A percentile compares a stretch with the other conserved stretches of the same genome.
Evolutionary conservation across 371 early-diverging fungal species (phyloP).

Genomic region (Actinomucor elegans): DNA sequence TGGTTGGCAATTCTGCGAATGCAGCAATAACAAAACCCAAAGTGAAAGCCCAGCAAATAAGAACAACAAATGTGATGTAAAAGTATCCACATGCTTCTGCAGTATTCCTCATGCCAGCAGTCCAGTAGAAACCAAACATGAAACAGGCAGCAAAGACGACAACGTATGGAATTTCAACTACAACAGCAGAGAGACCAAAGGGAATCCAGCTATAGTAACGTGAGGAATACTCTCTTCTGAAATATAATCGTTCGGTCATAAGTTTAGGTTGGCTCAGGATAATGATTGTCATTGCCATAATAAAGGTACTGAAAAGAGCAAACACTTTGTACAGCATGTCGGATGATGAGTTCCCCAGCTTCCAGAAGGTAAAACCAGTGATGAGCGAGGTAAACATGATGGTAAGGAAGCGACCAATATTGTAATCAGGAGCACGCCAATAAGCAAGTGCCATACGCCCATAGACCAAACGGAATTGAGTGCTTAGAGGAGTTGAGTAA

Average conservation of each 20-base stretch:
- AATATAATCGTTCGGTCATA: conserved; percentile 62
- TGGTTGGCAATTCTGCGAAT: conserved; percentile 35
- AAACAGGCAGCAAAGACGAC: conserved; percentile 46
- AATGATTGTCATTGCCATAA: conserved; percentile 47
- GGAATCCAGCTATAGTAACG: conserved; percentile 67
- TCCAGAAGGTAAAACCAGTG: conserved; percentile 58
- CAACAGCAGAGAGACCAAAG: conserved; percentile 51
- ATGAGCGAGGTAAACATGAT: conserved; percentile 45
- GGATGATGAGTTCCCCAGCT: conserved; percentile 42
- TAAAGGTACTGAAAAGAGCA: conserved; percentile 65
- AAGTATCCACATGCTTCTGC: conserved; percentile 52
- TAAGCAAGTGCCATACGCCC: conserved; percentile 52
- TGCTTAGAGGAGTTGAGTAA: conserved; percentile 29
- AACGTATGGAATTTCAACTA: conserved; percentile 56
- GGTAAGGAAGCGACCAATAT: conserved; percentile 50
- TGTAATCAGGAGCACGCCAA: conserved; percentile 61
- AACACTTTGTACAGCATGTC: conserved; percentile 68
- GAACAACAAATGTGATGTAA: conserved; percentile 50
- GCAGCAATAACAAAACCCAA: conserved; percentile 48
- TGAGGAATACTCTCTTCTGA: conserved; percentile 63
- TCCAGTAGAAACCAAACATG: conserved; percentile 63
- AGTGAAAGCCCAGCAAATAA: conserved; percentile 58
- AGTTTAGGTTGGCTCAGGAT: conserved; percentile 45
- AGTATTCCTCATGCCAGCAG: conserved; percentile 48
- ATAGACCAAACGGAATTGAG: conserved; percentile 43